These are phyloP conservation scores for Chaetomium sp. DNA, from an alignment of 2,329 filamentous ascomycete genomes.

Conservation along the genomic window DNA sequence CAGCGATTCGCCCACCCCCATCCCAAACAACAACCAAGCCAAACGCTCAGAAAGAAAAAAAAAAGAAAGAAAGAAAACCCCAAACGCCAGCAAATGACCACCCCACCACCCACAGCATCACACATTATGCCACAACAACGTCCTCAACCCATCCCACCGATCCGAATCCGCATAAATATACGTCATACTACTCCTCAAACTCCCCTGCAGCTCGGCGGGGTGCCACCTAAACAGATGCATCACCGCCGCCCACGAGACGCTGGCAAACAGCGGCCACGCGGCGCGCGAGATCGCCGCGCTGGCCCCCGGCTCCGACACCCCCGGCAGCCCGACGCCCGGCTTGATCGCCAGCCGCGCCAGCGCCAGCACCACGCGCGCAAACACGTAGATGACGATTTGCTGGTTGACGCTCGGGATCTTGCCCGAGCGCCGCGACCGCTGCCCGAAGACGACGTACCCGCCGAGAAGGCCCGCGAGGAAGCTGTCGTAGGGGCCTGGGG, in stretches of 20 bases:
- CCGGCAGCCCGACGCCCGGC: constrained; percentile 54
- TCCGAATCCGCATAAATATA: constrained; percentile 95
- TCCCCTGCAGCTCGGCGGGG: constrained; percentile 87
- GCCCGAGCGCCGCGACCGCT: constrained; percentile 61
- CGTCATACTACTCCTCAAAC: constrained; percentile 91
- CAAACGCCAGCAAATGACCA: constrained; percentile 10
- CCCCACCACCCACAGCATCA: constrained; percentile 37
- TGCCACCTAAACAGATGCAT: constrained; percentile 96
- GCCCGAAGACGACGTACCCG: constrained; percentile 90
- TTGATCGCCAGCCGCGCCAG: constrained; percentile 82
- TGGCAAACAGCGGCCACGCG: constrained; percentile 92
- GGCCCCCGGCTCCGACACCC: constrained; percentile 52
- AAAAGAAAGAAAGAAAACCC: not conserved
- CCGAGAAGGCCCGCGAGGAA: constrained; percentile 86
- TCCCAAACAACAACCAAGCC: not conserved
- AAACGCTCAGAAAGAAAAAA: not conserved
- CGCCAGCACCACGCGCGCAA: constrained; percentile 84
- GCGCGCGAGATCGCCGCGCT: constrained; percentile 62
- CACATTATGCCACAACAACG: constrained; percentile 83
- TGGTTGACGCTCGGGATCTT: constrained; percentile 81
- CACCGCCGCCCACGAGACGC: constrained; percentile 85
- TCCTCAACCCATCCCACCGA: constrained; percentile 83
- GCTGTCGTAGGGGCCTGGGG: constrained; percentile 72
- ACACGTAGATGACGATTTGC: constrained; percentile 98
- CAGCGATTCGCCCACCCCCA: not conserved